These are phyloP conservation scores for Lepiota venenata DNA, from an alignment of 768 basidiomycete species.

Conservation along the genomic window DNA sequence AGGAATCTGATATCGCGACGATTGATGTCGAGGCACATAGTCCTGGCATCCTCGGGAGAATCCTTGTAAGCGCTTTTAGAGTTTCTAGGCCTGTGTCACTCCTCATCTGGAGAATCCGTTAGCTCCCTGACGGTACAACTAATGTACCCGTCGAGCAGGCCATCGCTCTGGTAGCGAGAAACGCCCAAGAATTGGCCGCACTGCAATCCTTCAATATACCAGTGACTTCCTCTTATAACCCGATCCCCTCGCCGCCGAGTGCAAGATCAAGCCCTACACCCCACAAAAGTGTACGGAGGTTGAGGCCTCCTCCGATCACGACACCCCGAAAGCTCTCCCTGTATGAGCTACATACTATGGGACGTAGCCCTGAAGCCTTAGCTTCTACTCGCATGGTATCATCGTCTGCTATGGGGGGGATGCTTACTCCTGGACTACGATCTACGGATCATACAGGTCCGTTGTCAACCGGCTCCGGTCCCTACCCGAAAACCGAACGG, in stretches of 20 bases:
- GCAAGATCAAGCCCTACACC: conserved; percentile 15
- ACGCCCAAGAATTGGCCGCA: conserved; percentile 31
- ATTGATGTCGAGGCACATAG: conserved; percentile 99
- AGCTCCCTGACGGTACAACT: conserved; percentile 69
- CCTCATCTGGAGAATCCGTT: neutral
- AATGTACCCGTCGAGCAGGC: conserved; percentile 83
- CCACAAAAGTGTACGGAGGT: conserved; percentile 17
- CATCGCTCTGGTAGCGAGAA: conserved; percentile 86
- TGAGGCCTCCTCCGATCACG: conserved; percentile 21
- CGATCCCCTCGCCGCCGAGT: conserved; percentile 23
- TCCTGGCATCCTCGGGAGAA: conserved; percentile 92
- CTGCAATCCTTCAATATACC: conserved; percentile 21
- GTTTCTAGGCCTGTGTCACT: conserved; percentile 41
- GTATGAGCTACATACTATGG: conserved; percentile 28
- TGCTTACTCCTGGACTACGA: neutral
- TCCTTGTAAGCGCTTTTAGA: conserved; percentile 57
- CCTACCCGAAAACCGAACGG: neutral
- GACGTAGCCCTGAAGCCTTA: conserved; percentile 20
- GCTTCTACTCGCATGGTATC: neutral
- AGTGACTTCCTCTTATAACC: conserved; percentile 22
- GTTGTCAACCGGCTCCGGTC: neutral
- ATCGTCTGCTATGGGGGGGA: neutral
- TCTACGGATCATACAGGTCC: neutral
- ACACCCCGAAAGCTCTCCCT: conserved; percentile 24
- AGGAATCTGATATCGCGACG: conserved; percentile 95